A percentile compares a stretch with the other conserved stretches of the same genome.
These are phyloP conservation scores for Yamadazyma endophytica DNA, from an alignment of 805 yeast species.

Conservation along the genomic window DNA sequence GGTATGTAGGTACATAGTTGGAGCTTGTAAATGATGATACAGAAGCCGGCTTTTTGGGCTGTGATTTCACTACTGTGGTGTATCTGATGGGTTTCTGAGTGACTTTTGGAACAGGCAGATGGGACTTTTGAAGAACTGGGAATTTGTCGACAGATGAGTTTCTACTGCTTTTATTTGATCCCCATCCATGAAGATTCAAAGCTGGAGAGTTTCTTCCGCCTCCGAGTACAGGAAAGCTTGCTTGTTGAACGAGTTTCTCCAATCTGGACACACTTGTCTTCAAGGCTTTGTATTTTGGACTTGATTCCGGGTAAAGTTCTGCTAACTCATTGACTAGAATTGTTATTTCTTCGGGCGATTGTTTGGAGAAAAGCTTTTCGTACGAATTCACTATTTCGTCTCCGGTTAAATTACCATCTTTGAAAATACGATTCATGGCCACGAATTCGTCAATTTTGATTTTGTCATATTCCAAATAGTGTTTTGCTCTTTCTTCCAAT, in stretches of 20 bases:
- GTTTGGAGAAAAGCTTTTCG: conserved; percentile 17
- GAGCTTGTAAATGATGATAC: conserved; percentile 14
- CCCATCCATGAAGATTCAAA: conserved; percentile 23
- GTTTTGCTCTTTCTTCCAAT: conserved; percentile 81
- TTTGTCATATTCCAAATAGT: conserved; percentile 58
- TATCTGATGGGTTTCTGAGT: conserved; percentile 29
- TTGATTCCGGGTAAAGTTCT: conserved; percentile 45
- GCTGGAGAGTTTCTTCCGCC: conserved; percentile 9
- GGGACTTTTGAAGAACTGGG: conserved; percentile 31
- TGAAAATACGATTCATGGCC: conserved; percentile 44
- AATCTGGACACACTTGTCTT: conserved; percentile 8
- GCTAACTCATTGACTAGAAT: conserved; percentile 59
- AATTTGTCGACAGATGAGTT: conserved; percentile 21
- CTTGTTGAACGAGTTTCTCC: conserved; percentile 11
- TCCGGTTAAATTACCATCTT: conserved; percentile 44
- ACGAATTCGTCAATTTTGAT: conserved; percentile 46
- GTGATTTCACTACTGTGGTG: conserved; percentile 23
- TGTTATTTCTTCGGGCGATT: conserved; percentile 43
- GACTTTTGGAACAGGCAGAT: conserved; percentile 7
- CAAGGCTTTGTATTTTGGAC: conserved; percentile 13
- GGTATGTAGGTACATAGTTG: conserved; percentile 28
- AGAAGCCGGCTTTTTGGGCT: conserved; percentile 5
- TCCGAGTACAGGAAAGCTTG: conserved; percentile 48
- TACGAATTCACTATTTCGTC: conserved; percentile 45
- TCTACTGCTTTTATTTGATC: conserved; percentile 10